Base-by-base conservation (phyloP, 768 basidiomycete genomes). In the Hebeloma cylindrosporum region DNA sequence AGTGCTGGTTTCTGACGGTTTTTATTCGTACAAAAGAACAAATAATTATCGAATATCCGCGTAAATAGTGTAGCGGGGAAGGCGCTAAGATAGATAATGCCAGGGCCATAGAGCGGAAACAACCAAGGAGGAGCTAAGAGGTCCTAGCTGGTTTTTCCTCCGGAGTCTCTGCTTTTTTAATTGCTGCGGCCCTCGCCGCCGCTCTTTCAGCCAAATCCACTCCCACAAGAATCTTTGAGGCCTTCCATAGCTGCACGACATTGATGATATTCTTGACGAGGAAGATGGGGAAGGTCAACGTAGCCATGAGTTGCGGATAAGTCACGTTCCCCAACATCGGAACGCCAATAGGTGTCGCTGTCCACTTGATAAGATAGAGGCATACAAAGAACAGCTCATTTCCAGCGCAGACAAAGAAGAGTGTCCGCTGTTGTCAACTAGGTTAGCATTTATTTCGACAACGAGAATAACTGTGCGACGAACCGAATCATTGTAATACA, bases 381-480 rank as follows among this genome's bases (percentile, higher is more conserved):
- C 88, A 79, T 53, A 99, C 88, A 68, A 91, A 98, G 73, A 96
- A 98, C 40, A 93, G 65, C 64, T 99, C 96, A 70, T 99, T 99
- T 33, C 86, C 85, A 16, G 91, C 90, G 62, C 96, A 99, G 60
- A 97, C 82, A 56, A 88, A 65, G 70, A 98, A 98, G 22, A 99
- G 79, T 2, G 85, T 90, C 45, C 74, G 74, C 93, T 97, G 58
- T 23, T 16, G 18, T 27, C 4, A 34, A 30, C 1, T 30, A 26
- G 16, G 36, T 28, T 20, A 26, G 11, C 16, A 40, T 7, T 11
- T 18, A 33, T 36, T 18, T 26, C 3, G 39, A 36, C 13, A 11
- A n/a, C 14, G 18, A 48, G 8, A 36, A 18, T 8, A 18, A 20
- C 26, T n/a, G 11, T 23, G 14, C 39, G 3, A 74, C 90, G 64